Percentiles rank a stretch among this genome's conserved stretches.
Conservation (phyloP, 2,329 filamentous ascomycete species). For the Aschersonia sp. region DNA sequence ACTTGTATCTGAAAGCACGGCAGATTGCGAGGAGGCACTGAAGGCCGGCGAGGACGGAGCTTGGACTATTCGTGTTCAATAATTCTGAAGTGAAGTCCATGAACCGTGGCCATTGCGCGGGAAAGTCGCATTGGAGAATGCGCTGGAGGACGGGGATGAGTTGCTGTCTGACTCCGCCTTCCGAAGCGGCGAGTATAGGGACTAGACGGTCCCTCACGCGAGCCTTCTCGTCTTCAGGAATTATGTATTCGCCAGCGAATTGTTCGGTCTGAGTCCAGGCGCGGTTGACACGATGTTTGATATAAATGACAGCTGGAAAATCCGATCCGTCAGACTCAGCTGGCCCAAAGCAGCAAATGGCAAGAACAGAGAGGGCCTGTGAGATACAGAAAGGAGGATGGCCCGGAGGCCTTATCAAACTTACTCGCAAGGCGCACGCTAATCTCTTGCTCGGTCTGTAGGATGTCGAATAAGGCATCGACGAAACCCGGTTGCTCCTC, state of each 20-base stretch:
- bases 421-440: slow-evolving; percentile 80
- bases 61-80: slow-evolving; percentile 71
- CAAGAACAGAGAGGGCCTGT: slow-evolving; percentile 1
- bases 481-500: slow-evolving; percentile 84
- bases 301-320: slow-evolving; percentile 72
- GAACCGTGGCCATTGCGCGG: slow-evolving; percentile 84
- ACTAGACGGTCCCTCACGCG: slow-evolving; percentile 79
- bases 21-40: slow-evolving; percentile 92
- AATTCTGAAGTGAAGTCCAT: slow-evolving; percentile 85
- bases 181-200: slow-evolving; percentile 70
- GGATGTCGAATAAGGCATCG: slow-evolving; percentile 77
- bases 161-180: slow-evolving; percentile 74
- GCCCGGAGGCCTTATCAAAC: slow-evolving; percentile 14
- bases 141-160: slow-evolving; percentile 90
- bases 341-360: slow-evolving; percentile 4
- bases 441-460: slow-evolving; percentile 75
- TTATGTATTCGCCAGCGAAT: slow-evolving; percentile 54
- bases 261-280: slow-evolving; percentile 76
- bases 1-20: slow-evolving; percentile 88
- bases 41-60: slow-evolving; percentile 80
- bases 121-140: slow-evolving; percentile 92
- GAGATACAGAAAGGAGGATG: slow-evolving; percentile 8
- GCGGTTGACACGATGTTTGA: slow-evolving; percentile 93
- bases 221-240: slow-evolving; percentile 79
- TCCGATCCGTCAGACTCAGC: slow-evolving; percentile 1